Base-by-base conservation (phyloP, 2,329 filamentous ascomycete species). In the Colletotrichum cordylinicola region DNA sequence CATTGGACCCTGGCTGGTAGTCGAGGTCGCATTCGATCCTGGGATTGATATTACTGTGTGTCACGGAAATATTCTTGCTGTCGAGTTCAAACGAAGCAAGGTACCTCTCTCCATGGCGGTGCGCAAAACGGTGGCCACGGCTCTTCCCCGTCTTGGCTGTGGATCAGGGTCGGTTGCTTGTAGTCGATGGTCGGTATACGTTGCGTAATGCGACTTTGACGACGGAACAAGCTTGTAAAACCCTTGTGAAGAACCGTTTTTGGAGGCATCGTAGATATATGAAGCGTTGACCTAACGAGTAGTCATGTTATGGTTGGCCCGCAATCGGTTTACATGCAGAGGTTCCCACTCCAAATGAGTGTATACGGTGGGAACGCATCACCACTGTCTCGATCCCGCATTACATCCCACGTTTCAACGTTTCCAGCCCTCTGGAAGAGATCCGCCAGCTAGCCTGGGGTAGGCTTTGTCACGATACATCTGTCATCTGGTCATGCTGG, bases 91-190 rank as follows among this genome's bases (percentile, higher is more conserved):
- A 39, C 39, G 55, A 56, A 27, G n/a, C 52, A 62, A 21, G 35
- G 37, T 21, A 24, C 31, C 31, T 15, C 3, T 27, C 18, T 21
- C 21, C 21, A 37, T 33, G 35, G 35, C 13, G 60, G 18, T 56
- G 33, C 21, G 21, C 29, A 39, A 37, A 66, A 65, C 21, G 31
- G 43, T 21, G n/a, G 39, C 16, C 39, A 75, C 35, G 61, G 61
- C 29, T 43, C 61, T 13, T 72, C 21, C 24, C 64, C 70, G 70
- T 68, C 70, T 75, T 73, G 70, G 70, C 69, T 33, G 33, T 58
- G 64, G 64, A 31, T 58, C 69, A 35, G 56, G 43, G 29, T 21
- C 64, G 56, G 43, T n/a, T 27, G 13, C 33, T 43, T 39, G 18
- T 64, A 43, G 39, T 65, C 73, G 62, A 62, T 37, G 65, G 33